Base-by-base conservation (phyloP, 495 filamentous ascomycete species). In the Aspergillus baeticus region DNA sequence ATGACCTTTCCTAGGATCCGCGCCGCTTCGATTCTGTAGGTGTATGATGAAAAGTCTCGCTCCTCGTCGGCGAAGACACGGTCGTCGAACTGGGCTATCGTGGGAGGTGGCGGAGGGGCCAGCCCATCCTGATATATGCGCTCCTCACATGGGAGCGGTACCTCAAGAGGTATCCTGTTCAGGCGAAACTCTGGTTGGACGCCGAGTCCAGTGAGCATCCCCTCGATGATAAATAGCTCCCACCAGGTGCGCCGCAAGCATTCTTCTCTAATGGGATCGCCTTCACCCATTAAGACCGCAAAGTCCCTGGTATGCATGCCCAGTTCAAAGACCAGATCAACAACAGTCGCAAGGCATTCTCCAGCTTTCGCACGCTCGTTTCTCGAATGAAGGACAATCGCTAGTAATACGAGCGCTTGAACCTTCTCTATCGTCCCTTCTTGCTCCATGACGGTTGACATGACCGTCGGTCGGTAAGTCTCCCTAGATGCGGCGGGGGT, bases 201-300 rank as follows among this genome's bases (percentile, higher is more conserved):
- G 0, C 75, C 75, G 1, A 78, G 67, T 5, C 74, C 78, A 6
- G 82, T 80, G 51, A 83, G 59, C 61, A 83, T 68, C 10, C 74
- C 78, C 62, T 96, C 91, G 13, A 90, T 81, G 38, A 92, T 82
- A 64, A 87, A 95, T 45, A 96, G 69, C 60, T 95, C 90, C 91
- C 91, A 96, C 91, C 90, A 96, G 14, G 91, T 96, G 37, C 92
- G 81, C 22, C 91, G 79, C 80, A 89, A 84, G 64, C 87, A 87
- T 65, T 96, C 92, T 34, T 83, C 86, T 6, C 87, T 67, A 7
- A 89, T 73, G 0, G 76, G 75, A 51, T 85, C 77, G 7, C 70
- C 69, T 26, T 70, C 63, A 34, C 78, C 71, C 61, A 82, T 70
- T 2, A 67, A 57, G 2, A 64, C 58, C 5, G 81, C 76, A 58